phyloP scores from a whole-genome alignment of 1,284 basidiomycete genomes.

The Anthracocystis panici-leucophaei region DNA sequence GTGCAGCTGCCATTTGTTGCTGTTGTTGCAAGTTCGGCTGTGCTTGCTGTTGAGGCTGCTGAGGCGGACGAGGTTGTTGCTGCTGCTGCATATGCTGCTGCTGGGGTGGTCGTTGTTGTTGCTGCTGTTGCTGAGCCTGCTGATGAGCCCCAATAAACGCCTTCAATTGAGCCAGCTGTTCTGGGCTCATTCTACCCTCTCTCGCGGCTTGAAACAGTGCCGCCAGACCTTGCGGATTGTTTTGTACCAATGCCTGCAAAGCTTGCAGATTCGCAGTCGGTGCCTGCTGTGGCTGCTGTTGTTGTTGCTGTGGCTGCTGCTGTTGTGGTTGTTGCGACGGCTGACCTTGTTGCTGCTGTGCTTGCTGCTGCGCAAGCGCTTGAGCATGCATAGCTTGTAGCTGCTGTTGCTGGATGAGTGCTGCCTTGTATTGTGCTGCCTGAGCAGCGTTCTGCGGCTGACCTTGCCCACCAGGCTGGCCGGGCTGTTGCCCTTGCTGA shows the following conservation, averaged over 20 bases:
- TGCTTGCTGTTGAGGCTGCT: constrained; percentile 30
- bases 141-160: constrained; percentile 53
- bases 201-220: constrained; percentile 60
- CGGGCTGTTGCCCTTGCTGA: constrained; percentile 29
- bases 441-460: constrained; percentile 34
- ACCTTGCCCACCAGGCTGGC: constrained; percentile 31
- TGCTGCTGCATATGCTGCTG: constrained; percentile 25
- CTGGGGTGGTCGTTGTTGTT: constrained; percentile 25
- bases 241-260: constrained; percentile 55
- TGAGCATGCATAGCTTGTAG: constrained; percentile 49
- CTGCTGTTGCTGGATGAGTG: constrained; percentile 55
- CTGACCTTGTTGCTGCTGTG: constrained; percentile 43
- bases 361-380: constrained; percentile 44
- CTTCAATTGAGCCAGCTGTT: constrained; percentile 58
- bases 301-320: constrained; percentile 25
- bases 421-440: constrained; percentile 49
- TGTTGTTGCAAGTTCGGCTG: constrained; percentile 18
- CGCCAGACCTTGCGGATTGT: constrained; percentile 59
- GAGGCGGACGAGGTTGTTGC: constrained; percentile 22
- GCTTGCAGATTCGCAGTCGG: constrained; percentile 49
- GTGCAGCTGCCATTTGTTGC: constrained; percentile 37
- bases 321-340: constrained; percentile 30
- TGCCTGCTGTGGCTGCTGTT: constrained; percentile 33
- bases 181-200: constrained; percentile 58
- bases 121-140: constrained; percentile 29